Conservation (phyloP, 2,329 filamentous ascomycete genomes). For the Raffaelea arxii region DNA sequence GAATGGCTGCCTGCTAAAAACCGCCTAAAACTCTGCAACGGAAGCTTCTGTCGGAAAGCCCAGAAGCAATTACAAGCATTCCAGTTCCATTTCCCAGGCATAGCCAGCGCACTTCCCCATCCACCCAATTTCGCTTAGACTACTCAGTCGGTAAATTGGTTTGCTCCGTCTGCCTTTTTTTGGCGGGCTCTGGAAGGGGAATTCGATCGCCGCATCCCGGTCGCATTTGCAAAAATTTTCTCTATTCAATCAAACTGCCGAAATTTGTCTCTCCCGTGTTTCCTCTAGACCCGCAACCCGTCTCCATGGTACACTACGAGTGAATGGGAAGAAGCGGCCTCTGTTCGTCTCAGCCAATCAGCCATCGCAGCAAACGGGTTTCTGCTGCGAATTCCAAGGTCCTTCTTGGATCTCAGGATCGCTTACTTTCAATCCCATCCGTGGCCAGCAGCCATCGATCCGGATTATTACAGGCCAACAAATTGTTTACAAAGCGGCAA, state of each 20-base stretch:
- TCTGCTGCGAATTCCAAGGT: neutral
- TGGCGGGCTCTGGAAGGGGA: neutral
- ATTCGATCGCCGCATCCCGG: constrained; percentile 9
- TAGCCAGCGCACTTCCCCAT: too few species aligned
- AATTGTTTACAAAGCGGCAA: neutral
- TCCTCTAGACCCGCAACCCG: constrained; percentile 1
- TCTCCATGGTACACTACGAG: neutral
- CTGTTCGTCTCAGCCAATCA: neutral
- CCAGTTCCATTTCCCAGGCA: too few species aligned
- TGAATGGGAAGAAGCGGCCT: neutral
- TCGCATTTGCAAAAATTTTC: constrained; percentile 7
- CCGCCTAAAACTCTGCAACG: too few species aligned
- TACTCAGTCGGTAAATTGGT: constrained; percentile 7
- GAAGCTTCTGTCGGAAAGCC: too few species aligned
- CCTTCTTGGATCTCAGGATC: neutral
- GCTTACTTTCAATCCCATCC: neutral
- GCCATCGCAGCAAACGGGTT: neutral
- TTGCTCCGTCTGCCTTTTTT: neutral
- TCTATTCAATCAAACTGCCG: constrained; percentile 1
- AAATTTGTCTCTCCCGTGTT: constrained; percentile 3
- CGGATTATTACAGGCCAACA: too few species aligned
- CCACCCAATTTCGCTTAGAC: constrained; percentile 1
- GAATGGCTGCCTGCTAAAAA: too few species aligned
- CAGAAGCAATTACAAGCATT: too few species aligned
- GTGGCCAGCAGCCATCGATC: too few species aligned